Conservation (phyloP, 352 stramenopile species). For the Phytophthora multivora region DNA sequence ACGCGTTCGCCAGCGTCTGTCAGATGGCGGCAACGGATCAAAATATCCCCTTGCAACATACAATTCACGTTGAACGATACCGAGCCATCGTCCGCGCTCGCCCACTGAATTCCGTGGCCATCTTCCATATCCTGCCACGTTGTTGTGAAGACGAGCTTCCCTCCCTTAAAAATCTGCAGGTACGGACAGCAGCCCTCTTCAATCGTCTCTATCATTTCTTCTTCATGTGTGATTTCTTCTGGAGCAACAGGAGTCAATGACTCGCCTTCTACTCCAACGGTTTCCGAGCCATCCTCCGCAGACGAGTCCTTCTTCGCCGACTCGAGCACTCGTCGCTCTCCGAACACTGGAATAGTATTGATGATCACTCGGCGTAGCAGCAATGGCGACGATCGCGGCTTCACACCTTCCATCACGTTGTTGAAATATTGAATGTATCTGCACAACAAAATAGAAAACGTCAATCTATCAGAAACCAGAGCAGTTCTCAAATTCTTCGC, state of each 20-base stretch:
- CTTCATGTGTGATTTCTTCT: slow-evolving; percentile 35
- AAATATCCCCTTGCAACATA: slow-evolving; percentile 96
- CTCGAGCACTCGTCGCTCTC: slow-evolving; percentile 63
- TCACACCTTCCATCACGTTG: slow-evolving; percentile 97
- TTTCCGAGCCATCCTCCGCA: slow-evolving; percentile 31
- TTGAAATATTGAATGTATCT: slow-evolving; percentile 98
- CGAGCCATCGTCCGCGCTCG: slow-evolving; percentile 81
- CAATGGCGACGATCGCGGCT: slow-evolving; percentile 93
- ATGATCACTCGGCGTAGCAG: slow-evolving; percentile 97
- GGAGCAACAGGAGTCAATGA: slow-evolving; percentile 19
- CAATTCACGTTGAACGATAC: slow-evolving; percentile 96
- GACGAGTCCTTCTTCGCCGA: slow-evolving; percentile 47
- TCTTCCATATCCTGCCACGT: slow-evolving; percentile 89
- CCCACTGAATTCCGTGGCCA: slow-evolving; percentile 92
- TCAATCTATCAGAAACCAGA: background rate
- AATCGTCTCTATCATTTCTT: slow-evolving; percentile 63
- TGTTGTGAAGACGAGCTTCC: slow-evolving; percentile 96
- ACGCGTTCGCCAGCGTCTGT: slow-evolving; percentile 88
- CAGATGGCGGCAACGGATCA: slow-evolving; percentile 96
- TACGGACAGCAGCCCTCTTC: slow-evolving; percentile 96
- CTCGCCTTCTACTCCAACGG: slow-evolving; percentile 36
- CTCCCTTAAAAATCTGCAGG: slow-evolving; percentile 98
- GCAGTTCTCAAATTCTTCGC: background rate
- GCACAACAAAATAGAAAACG: slow-evolving; percentile 5
- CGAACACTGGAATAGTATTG: slow-evolving; percentile 92